These are phyloP conservation scores for Phytophthora hibernalis DNA, from an alignment of 352 stramenopile species.

Conservation along the genomic window DNA sequence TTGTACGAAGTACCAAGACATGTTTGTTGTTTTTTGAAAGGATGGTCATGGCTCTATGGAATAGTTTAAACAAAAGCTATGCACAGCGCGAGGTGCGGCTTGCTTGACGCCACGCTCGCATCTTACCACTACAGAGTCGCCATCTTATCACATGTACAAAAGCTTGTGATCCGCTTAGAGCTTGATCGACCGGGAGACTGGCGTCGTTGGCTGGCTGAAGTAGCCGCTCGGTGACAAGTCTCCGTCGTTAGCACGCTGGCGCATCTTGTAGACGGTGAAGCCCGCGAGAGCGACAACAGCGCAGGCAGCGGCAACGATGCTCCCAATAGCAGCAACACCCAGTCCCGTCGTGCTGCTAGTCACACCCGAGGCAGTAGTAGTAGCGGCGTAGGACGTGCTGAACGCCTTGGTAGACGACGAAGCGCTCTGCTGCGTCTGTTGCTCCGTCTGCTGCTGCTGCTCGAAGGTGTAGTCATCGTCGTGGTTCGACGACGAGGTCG, in stretches of 20 bases:
- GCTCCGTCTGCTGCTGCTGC: constrained; percentile 18
- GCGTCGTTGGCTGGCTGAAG: constrained; percentile 33
- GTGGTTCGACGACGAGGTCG: constrained; percentile 24
- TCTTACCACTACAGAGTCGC: constrained; percentile 19
- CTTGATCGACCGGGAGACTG: constrained; percentile 24
- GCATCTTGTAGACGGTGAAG: constrained; percentile 46
- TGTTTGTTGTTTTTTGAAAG: constrained; percentile 13
- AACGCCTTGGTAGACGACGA: constrained; percentile 33
- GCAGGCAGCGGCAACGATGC: constrained; percentile 29
- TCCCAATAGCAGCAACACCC: neutral
- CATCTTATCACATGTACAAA: constrained; percentile 39
- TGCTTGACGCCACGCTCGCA: neutral
- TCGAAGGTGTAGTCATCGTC: constrained; percentile 23
- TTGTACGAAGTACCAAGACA: neutral
- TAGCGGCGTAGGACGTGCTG: constrained; percentile 25
- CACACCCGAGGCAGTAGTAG: constrained; percentile 9
- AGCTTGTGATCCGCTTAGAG: constrained; percentile 32
- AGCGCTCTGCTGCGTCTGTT: constrained; percentile 27
- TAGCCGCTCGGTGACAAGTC: constrained; percentile 36
- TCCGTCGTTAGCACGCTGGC: constrained; percentile 27
- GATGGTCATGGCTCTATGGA: constrained; percentile 31
- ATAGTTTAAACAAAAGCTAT: constrained; percentile 38
- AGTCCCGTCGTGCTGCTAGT: neutral
- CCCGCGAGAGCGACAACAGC: constrained; percentile 47
- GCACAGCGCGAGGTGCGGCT: constrained; percentile 18